Evolutionary conservation across 371 early-diverging fungal genomes (phyloP).

Genomic region (Syncephalastrum racemosum): DNA sequence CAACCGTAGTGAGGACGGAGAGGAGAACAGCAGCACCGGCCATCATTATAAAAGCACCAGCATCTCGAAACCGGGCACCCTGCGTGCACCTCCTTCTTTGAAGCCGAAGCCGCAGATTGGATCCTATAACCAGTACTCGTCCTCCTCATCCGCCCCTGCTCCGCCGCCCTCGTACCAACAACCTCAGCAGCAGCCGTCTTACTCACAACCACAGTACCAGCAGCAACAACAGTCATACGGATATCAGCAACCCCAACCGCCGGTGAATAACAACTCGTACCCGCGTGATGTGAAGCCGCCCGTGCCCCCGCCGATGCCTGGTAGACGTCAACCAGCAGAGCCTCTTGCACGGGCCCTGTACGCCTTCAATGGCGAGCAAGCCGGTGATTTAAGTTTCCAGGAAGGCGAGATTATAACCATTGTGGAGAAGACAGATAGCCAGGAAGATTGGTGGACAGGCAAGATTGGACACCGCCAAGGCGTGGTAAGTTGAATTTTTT

Average conservation of each 20-base stretch:
- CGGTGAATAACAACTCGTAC: too few relatives aligned
- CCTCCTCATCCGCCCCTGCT: slow-evolving; percentile 5
- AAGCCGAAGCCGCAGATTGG: not conserved
- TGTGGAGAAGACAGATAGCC: slow-evolving; percentile 57
- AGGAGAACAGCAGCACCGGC: not conserved
- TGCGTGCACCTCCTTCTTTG: slow-evolving; percentile 11
- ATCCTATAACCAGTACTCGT: not conserved
- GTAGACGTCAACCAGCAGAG: slow-evolving; percentile 30
- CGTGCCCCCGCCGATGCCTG: slow-evolving; percentile 31
- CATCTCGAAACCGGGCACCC: slow-evolving; percentile 12
- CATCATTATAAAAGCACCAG: slow-evolving; percentile 10
- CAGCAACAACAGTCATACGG: too few relatives aligned
- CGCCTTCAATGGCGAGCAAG: slow-evolving; percentile 69
- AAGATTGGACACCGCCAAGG: slow-evolving; percentile 62
- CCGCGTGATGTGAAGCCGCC: slow-evolving; percentile 1
- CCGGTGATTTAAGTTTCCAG: slow-evolving; percentile 70
- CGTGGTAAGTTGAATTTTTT: slow-evolving; percentile 35
- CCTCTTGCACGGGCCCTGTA: slow-evolving; percentile 65
- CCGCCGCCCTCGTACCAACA: slow-evolving; percentile 4
- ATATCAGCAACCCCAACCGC: too few relatives aligned
- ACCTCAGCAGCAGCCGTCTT: not conserved
- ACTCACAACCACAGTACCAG: not conserved
- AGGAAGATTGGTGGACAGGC: slow-evolving; percentile 86
- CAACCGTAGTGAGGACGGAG: slow-evolving; percentile 10
- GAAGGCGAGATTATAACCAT: slow-evolving; percentile 77